Evolutionary conservation across 352 stramenopile species (phyloP).

Genomic region (Globisporangium paroecandrum): DNA sequence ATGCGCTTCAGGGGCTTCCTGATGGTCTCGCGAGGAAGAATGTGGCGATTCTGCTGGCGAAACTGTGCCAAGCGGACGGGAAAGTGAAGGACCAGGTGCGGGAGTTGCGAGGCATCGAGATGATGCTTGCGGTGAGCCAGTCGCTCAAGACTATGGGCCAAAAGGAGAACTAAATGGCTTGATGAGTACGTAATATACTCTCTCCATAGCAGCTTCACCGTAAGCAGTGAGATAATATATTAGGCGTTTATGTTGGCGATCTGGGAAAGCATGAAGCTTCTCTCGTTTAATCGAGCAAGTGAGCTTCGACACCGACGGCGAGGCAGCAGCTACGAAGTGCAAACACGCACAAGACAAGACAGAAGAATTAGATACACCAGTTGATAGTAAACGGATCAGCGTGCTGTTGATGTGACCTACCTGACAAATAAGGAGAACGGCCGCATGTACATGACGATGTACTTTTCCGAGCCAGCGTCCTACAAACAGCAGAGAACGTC

Average conservation of each 20-base stretch:
- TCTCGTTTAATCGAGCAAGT: constrained; percentile 36
- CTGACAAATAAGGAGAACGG: constrained; percentile 81
- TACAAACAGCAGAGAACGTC: constrained; percentile 12
- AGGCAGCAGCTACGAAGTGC: constrained; percentile 52
- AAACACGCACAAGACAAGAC: background rate
- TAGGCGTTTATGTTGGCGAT: background rate
- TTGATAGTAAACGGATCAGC: too few relatives aligned
- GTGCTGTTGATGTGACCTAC: constrained; percentile 20
- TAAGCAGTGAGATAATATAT: background rate
- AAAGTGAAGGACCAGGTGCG: constrained; percentile 53
- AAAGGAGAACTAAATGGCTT: background rate
- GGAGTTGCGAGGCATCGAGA: constrained; percentile 68
- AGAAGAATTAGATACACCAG: background rate
- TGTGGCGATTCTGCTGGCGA: constrained; percentile 70
- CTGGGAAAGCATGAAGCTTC: background rate
- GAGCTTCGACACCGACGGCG: constrained; percentile 58
- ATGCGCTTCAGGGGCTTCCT: constrained; percentile 36
- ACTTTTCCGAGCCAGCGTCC: constrained; percentile 68
- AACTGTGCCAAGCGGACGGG: constrained; percentile 51
- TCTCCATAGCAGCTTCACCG: background rate
- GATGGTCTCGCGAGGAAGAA: constrained; percentile 70
- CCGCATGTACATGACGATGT: constrained; percentile 70
- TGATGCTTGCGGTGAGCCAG: constrained; percentile 70
- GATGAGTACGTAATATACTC: too few relatives aligned
- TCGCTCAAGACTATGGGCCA: constrained; percentile 23